Base-by-base conservation (phyloP, 805 yeast genomes). In the Teunomyces gatunensis region DNA sequence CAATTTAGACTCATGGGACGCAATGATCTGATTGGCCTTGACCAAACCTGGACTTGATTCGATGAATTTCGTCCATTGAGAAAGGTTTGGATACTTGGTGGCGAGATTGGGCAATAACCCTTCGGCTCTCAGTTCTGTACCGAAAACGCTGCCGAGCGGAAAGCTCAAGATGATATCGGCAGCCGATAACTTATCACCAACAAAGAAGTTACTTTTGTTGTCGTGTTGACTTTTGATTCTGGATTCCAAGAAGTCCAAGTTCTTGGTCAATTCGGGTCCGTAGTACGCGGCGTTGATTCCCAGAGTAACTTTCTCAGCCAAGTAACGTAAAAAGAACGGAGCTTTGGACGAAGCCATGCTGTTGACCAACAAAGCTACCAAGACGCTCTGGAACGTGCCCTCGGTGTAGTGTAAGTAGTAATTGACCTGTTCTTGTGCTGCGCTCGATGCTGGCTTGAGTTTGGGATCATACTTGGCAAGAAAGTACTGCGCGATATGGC, bases 401-500 rank as follows among this genome's bases (percentile, higher is more conserved):
- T 62, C 67, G 20, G 59, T 42, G 42, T 56, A 62, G 48, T 61
- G 61, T 47, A 58, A 52, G 48, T 54, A 62, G 52, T 59, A 62
- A 44, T 60, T 58, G 35, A 53, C 60, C 47, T 63, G 49, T 15
- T 74, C 73, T 40, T 64, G 63, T 17, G 75, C 80, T 5, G 70
- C 69, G 6, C 61, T 72, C 39, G 64, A 59, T 5, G 50, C 48
- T 23, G 79, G 77, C 6, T 53, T 49, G 40, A 42, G 52, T 53
- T 43, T 50, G 13, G 46, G 56, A 55, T 84, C 88, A 56, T 74
- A 83, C 49, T 79, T 65, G 18, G 60, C 57, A 43, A 82, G 62
- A 25, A 85, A 56, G 55, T 80, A 80, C 45, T 75, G 77, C 42
- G 80, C 60, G 37, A 85, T 83, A 41, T 72, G 70, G 2, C 86